Base-by-base conservation (phyloP, 2,329 filamentous ascomycete species). In the Colletotrichum scovillei region DNA sequence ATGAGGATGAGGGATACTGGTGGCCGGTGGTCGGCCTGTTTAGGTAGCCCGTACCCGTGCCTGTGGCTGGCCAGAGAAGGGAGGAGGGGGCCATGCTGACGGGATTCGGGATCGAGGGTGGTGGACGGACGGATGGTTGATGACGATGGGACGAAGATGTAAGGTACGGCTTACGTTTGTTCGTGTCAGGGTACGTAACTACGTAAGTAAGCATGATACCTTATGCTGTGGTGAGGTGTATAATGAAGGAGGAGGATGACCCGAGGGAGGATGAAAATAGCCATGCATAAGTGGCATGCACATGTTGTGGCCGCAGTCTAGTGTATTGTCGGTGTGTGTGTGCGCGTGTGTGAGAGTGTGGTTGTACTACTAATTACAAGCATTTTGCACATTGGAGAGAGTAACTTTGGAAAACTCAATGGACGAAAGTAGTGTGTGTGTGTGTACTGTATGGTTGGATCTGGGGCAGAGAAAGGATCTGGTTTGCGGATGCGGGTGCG, bases 261-360 rank as follows among this genome's bases (percentile, higher is more conserved):
- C 58, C 58, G 38, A 59, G 35, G 35, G 35, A 11, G 11, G 38
- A 62, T 58, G 52, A 58, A 63, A 72, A 72, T 68, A 68, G 49
- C 64, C 49, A 49, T 62, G 63, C 62, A 66, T 70, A 26, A 55
- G 67, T 24, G 19, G 38, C 26, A 22, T 68, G 46, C 32, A 52
- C 38, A 67, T 52, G 28, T 28, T n/a, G 38, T 32, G 49, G 30
- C 42, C 42, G 42, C 19, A 49, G 42, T 49, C 42, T 11, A 32
- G 2, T 22, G 2, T 24, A n/a, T 55, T 24, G 52, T 16, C 52
- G 12, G n/a, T 28, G 52, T 26, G n/a, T 55, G 52, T 55, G 38
- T 19, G 16, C 19, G 38, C 19, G 38, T 42, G 38, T 38, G 35
- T 38, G 24, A 3, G 24, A 24, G 24, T 24, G 12, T 35, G 32